Percentiles rank a stretch among this genome's conserved stretches.
These are phyloP conservation scores for Dovyalis caffra DNA, from an alignment of 345 rosid species.

Conservation along the genomic window DNA sequence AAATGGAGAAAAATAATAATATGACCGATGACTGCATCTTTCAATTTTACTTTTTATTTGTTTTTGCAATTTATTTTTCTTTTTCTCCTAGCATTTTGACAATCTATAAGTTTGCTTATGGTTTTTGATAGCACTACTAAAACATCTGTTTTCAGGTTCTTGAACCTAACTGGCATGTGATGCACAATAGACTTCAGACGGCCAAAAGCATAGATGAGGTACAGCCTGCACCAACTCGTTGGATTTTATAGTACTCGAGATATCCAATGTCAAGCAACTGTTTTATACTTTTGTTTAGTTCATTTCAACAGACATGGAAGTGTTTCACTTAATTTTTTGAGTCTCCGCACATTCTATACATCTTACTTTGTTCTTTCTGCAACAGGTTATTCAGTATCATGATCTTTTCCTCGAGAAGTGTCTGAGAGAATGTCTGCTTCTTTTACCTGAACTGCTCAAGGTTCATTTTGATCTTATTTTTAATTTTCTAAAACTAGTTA, in stretches of 20 bases:
- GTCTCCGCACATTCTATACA: not conserved
- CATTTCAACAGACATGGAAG: too few relatives aligned
- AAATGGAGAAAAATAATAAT: not conserved
- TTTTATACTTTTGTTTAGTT: not conserved
- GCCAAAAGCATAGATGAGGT: slow-evolving; percentile 94
- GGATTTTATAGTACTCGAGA: not conserved
- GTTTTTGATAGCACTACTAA: not conserved
- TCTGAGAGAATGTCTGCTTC: slow-evolving; percentile 92
- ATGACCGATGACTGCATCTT: not conserved
- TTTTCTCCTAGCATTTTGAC: not conserved
- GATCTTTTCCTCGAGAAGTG: slow-evolving; percentile 92
- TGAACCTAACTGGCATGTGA: slow-evolving; percentile 96
- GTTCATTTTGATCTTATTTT: slow-evolving; percentile 38
- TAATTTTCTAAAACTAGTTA: not conserved
- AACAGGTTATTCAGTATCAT: slow-evolving; percentile 85
- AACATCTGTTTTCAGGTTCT: slow-evolving; percentile 60
- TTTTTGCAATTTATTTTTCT: not conserved
- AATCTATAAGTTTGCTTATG: not conserved
- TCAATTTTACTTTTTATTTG: not conserved
- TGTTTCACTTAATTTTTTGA: not conserved
- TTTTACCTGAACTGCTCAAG: slow-evolving; percentile 86
- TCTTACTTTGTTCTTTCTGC: slow-evolving; percentile 18
- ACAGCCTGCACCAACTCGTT: slow-evolving; percentile 1
- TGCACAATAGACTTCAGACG: slow-evolving; percentile 70
- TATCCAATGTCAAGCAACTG: not conserved